These are phyloP conservation scores for Eucalyptus marginata DNA, from an alignment of 345 rosid species.

Conservation along the genomic window DNA sequence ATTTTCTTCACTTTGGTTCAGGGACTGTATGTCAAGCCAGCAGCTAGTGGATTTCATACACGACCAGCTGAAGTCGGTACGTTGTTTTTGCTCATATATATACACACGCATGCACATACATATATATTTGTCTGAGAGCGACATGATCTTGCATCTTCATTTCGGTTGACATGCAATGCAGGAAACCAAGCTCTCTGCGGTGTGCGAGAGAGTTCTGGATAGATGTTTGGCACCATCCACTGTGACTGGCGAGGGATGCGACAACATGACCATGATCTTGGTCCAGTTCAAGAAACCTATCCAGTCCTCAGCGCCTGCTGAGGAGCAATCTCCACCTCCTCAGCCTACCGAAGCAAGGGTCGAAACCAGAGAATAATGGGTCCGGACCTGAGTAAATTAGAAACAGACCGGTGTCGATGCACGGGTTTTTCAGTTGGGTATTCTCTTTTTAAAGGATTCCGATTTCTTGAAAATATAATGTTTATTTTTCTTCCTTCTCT, in stretches of 20 bases:
- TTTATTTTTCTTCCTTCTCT: neutral
- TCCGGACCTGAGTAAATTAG: neutral
- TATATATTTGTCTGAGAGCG: neutral
- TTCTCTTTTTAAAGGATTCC: neutral
- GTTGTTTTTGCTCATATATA: neutral
- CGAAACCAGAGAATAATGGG: neutral
- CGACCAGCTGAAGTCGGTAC: constrained; percentile 56
- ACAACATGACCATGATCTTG: constrained; percentile 94
- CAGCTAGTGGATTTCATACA: constrained; percentile 87
- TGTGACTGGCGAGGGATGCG: constrained; percentile 84
- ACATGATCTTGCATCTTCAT: neutral
- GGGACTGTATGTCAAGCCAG: constrained; percentile 99
- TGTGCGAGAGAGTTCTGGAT: constrained; percentile 79
- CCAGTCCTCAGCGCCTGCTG: neutral
- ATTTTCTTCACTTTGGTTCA: constrained; percentile 15
- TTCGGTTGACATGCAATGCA: constrained; percentile 2
- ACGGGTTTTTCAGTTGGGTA: neutral
- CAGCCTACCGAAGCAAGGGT: neutral
- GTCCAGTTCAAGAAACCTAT: constrained; percentile 61
- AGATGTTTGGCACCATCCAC: constrained; percentile 81
- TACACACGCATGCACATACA: neutral
- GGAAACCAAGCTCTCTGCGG: constrained; percentile 71
- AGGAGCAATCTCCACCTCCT: neutral
- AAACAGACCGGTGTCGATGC: neutral
- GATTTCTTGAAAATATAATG: neutral